Conservation (phyloP, 805 yeast genomes). For the Wickerhamia fluorescens region DNA sequence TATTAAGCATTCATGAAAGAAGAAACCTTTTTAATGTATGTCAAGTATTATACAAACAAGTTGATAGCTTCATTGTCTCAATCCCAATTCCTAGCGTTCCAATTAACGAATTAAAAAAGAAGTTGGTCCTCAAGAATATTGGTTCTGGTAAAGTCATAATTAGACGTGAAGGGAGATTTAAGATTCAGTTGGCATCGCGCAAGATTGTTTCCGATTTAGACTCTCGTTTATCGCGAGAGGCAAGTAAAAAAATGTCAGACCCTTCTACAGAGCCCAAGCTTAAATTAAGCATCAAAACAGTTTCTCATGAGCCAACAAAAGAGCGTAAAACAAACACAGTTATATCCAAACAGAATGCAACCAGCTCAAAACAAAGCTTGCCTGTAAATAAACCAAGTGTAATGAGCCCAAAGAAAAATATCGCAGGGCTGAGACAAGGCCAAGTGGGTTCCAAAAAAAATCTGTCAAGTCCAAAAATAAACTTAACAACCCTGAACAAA, state of each 20-base stretch:
- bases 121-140: slow-evolving; percentile 50
- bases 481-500: too few species aligned
- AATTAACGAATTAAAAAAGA: slow-evolving; percentile 37
- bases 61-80: slow-evolving; percentile 53
- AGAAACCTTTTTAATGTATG: slow-evolving; percentile 58
- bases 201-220: slow-evolving; percentile 6
- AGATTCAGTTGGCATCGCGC: slow-evolving; percentile 39
- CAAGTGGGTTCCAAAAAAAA: too few species aligned
- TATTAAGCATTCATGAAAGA: slow-evolving; percentile 52
- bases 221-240: too few species aligned
- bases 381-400: too few species aligned
- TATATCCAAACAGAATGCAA: too few species aligned
- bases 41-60: slow-evolving; percentile 57
- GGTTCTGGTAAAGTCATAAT: slow-evolving; percentile 52
- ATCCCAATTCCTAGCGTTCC: slow-evolving; percentile 60
- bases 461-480: too few species aligned
- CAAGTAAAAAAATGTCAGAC: too few species aligned
- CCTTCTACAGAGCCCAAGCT: slow-evolving; percentile 8
- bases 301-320: too few species aligned
- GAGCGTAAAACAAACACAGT: too few species aligned
- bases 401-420: too few species aligned
- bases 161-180: slow-evolving; percentile 53
- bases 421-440: too few species aligned
- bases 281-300: slow-evolving; percentile 7
- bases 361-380: too few species aligned